These are phyloP conservation scores for Magnusiomyces magnusii DNA, from an alignment of 1,139 yeast species.

Conservation along the genomic window DNA sequence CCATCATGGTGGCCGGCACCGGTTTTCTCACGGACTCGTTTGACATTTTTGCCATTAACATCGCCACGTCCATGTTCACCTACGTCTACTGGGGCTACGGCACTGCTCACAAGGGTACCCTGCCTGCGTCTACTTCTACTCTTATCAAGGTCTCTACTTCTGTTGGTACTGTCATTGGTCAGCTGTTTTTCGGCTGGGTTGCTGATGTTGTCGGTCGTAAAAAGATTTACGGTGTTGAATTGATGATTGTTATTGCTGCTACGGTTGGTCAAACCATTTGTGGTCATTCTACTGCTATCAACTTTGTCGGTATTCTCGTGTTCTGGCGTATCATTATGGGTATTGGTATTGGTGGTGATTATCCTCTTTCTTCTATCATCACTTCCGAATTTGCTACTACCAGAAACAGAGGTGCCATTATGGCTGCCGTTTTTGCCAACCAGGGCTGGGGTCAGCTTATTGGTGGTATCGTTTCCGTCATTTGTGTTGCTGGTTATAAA, in stretches of 20 bases:
- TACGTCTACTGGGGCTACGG: constrained; percentile 57
- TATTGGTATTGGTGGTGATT: constrained; percentile 98
- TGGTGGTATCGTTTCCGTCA: constrained; percentile 35
- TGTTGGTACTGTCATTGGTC: constrained; percentile 52
- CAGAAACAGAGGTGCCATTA: constrained; percentile 38
- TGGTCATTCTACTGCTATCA: constrained; percentile 49
- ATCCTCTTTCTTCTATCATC: constrained; percentile 77
- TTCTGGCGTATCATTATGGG: constrained; percentile 34
- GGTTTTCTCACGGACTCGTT: constrained; percentile 91
- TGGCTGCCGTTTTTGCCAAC: constrained; percentile 36
- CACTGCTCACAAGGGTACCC: constrained; percentile 34
- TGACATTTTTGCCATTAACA: constrained; percentile 82
- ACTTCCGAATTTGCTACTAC: constrained; percentile 36
- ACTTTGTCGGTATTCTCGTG: constrained; percentile 48
- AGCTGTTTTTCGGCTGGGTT: constrained; percentile 67
- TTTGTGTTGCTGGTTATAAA: constrained; percentile 35
- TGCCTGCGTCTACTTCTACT: constrained; percentile 63
- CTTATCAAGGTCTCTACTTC: constrained; percentile 82
- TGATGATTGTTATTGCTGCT: constrained; percentile 72
- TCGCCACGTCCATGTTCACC: constrained; percentile 47
- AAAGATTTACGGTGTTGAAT: constrained; percentile 76
- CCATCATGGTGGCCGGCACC: constrained; percentile 87
- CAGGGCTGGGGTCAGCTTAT: constrained; percentile 41
- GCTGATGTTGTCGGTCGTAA: constrained; percentile 82
- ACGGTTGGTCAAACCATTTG: constrained; percentile 62